Conservation (phyloP, 78 protist species). For the Dictyostelium purpureum region DNA sequence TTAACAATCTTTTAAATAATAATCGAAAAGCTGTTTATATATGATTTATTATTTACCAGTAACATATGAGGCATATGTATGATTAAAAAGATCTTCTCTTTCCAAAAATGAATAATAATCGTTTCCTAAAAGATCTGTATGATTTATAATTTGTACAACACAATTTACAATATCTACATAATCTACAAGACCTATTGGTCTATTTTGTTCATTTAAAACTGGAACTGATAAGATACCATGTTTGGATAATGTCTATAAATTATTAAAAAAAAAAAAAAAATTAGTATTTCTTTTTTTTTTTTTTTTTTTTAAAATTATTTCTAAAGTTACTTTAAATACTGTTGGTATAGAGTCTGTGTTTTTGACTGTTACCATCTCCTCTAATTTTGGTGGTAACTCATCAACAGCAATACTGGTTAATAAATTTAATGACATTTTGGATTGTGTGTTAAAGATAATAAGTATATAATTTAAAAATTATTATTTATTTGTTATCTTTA, state of each 20-base stretch:
- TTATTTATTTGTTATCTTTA: too few relatives aligned
- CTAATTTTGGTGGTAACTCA: constrained; percentile 47
- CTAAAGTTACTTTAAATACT: constrained; percentile 40
- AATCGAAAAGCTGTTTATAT: too few relatives aligned
- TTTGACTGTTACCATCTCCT: constrained; percentile 35
- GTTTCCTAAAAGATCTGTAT: constrained; percentile 62
- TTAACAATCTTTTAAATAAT: not conserved
- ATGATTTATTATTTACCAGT: constrained; percentile 40
- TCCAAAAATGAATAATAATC: constrained; percentile 70
- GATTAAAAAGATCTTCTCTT: constrained; percentile 55
- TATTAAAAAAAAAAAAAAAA: not conserved
- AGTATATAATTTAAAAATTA: too few relatives aligned
- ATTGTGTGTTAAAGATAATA: too few relatives aligned
- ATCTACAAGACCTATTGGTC: constrained; percentile 59
- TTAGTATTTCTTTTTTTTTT: too few relatives aligned
- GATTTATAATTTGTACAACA: constrained; percentile 60
- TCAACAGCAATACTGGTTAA: constrained; percentile 24
- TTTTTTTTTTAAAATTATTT: not conserved
- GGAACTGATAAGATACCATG: constrained; percentile 61
- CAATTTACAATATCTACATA: constrained; percentile 73
- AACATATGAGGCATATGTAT: constrained; percentile 42
- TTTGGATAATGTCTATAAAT: constrained; percentile 18
- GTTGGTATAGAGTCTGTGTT: constrained; percentile 37
- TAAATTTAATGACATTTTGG: constrained; percentile 19
- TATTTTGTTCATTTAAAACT: constrained; percentile 56